phyloP scores from a whole-genome alignment of 2,329 filamentous ascomycete genomes.

The Fusarium newnesense region DNA sequence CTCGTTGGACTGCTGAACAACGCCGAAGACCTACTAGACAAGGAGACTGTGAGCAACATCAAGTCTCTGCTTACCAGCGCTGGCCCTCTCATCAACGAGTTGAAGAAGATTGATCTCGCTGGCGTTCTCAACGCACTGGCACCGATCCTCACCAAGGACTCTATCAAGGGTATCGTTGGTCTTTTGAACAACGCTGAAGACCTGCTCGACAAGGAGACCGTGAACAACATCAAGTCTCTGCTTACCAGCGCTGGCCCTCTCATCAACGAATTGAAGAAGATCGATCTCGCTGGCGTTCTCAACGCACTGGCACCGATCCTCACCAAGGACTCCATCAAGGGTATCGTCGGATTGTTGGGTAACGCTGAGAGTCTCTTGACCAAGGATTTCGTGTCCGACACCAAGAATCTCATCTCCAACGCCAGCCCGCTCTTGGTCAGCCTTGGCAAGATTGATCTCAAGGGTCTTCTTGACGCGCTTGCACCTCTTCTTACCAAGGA shows the following conservation, averaged over 20 bases:
- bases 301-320: conserved; percentile 42
- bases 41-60: conserved; percentile 40
- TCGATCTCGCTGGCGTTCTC: conserved; percentile 50
- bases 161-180: conserved; percentile 46
- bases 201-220: conserved; percentile 34
- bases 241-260: conserved; percentile 45
- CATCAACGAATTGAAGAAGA: conserved; percentile 45
- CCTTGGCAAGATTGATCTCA: conserved; percentile 49
- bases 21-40: conserved; percentile 36
- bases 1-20: conserved; percentile 43
- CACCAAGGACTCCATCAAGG: conserved; percentile 46
- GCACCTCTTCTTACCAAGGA: conserved; percentile 46
- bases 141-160: conserved; percentile 45
- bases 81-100: conserved; percentile 46
- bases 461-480: conserved; percentile 40
- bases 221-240: conserved; percentile 42
- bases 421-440: conserved; percentile 47
- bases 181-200: conserved; percentile 43
- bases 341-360: conserved; percentile 45
- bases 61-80: conserved; percentile 41
- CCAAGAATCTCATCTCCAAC: conserved; percentile 41
- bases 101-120: conserved; percentile 49
- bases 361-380: conserved; percentile 47
- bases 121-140: conserved; percentile 43
- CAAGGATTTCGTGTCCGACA: conserved; percentile 34